phyloP scores from a whole-genome alignment of 495 filamentous ascomycete genomes.

The Evernia prunastri region DNA sequence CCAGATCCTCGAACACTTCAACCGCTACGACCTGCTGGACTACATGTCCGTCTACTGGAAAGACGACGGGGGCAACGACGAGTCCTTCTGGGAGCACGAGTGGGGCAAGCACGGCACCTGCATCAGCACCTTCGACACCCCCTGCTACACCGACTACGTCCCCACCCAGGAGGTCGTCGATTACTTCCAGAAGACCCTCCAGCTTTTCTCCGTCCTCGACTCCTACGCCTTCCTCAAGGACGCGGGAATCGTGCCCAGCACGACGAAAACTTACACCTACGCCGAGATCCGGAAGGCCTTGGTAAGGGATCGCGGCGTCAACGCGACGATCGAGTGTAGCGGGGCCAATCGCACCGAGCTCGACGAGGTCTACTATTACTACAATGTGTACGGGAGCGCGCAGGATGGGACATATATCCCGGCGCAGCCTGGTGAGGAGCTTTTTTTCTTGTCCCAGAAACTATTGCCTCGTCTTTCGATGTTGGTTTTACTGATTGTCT shows the following conservation, averaged over 20 bases:
- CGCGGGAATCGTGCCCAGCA: slow-evolving; percentile 44
- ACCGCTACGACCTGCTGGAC: slow-evolving; percentile 52
- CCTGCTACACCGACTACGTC: slow-evolving; percentile 63
- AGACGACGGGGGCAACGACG: slow-evolving; percentile 54
- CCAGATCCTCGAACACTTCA: slow-evolving; percentile 53
- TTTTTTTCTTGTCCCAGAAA: background rate
- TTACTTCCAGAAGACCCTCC: slow-evolving; percentile 52
- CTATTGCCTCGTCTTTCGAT: no score
- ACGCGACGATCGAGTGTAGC: slow-evolving; percentile 63
- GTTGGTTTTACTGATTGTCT: background rate
- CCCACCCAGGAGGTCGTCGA: slow-evolving; percentile 54
- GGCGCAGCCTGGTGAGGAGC: slow-evolving; percentile 42
- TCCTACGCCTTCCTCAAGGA: slow-evolving; percentile 40
- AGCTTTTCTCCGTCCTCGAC: slow-evolving; percentile 41
- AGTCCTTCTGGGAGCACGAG: slow-evolving; percentile 73
- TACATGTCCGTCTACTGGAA: slow-evolving; percentile 80
- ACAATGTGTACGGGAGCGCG: slow-evolving; percentile 68
- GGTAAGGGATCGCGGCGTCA: slow-evolving; percentile 46
- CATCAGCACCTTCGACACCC: slow-evolving; percentile 54
- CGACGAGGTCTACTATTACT: slow-evolving; percentile 78
- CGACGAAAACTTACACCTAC: slow-evolving; percentile 48
- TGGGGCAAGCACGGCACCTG: slow-evolving; percentile 75
- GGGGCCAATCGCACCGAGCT: slow-evolving; percentile 40
- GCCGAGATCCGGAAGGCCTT: slow-evolving; percentile 58
- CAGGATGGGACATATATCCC: slow-evolving; percentile 71